These are phyloP conservation scores for Aspergillus sp. DNA, from an alignment of 2,329 filamentous ascomycete genomes.

Conservation along the genomic window DNA sequence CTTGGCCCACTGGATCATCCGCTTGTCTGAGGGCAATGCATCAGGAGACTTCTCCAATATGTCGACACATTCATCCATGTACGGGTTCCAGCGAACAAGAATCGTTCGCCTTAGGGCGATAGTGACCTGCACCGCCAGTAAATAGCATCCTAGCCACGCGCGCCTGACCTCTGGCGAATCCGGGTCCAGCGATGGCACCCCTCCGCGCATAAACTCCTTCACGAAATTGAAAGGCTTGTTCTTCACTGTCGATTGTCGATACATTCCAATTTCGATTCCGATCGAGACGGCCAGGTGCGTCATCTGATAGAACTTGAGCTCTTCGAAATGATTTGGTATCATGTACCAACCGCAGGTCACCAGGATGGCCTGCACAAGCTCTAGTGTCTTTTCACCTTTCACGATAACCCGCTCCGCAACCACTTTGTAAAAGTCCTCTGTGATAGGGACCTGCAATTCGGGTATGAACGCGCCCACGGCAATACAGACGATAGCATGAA, in stretches of 20 bases:
- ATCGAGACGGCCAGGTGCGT: constrained; percentile 78
- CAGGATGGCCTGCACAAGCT: constrained; percentile 76
- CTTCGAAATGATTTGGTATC: constrained; percentile 77
- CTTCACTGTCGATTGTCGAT: constrained; percentile 50
- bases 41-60: constrained; percentile 57
- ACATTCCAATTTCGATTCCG: constrained; percentile 79
- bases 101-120: constrained; percentile 60
- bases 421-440: constrained; percentile 68
- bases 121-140: constrained; percentile 57
- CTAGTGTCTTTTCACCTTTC: constrained; percentile 75
- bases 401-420: constrained; percentile 74
- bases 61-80: constrained; percentile 62
- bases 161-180: constrained; percentile 58
- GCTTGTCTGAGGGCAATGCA: constrained; percentile 55
- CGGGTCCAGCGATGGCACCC: constrained; percentile 40
- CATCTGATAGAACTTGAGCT: constrained; percentile 87
- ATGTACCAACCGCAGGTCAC: constrained; percentile 81
- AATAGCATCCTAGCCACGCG: constrained; percentile 62
- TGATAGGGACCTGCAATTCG: constrained; percentile 61
- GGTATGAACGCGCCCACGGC: constrained; percentile 53
- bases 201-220: constrained; percentile 40
- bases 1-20: constrained; percentile 58
- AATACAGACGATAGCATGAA: constrained; percentile 57
- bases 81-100: constrained; percentile 60
- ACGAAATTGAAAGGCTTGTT: constrained; percentile 32